Percentiles rank a stretch among this genome's conserved stretches.
These are phyloP conservation scores for Monosporozyma yasuniensis DNA, from an alignment of 805 yeast genomes.

Conservation along the genomic window DNA sequence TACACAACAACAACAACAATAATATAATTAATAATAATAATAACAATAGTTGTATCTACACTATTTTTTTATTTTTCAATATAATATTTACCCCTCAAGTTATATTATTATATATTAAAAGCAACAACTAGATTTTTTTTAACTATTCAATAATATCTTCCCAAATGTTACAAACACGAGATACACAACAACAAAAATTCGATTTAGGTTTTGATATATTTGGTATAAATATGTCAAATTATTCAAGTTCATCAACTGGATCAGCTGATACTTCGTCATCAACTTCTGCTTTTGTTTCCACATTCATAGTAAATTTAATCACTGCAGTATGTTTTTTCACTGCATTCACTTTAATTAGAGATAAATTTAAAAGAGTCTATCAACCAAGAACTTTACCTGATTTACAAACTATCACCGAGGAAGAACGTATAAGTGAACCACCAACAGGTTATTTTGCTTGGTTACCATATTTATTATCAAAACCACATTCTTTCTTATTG, in stretches of 20 bases:
- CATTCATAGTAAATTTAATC: constrained; percentile 61
- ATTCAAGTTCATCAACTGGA: constrained; percentile 2
- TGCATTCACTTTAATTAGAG: constrained; percentile 55
- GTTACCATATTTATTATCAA: constrained; percentile 41
- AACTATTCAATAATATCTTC: no score
- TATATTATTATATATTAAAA: no score
- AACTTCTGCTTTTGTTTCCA: constrained; percentile 66
- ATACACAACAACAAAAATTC: not conserved
- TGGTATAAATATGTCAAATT: not conserved
- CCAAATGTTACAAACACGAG: not conserved
- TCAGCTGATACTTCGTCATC: constrained; percentile 38
- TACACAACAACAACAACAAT: not conserved
- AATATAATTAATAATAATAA: no score
- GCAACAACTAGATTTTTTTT: no score
- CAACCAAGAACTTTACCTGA: constrained; percentile 60
- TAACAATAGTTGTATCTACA: no score
- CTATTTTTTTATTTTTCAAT: no score
- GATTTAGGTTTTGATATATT: constrained; percentile 1
- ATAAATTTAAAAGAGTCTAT: constrained; percentile 60
- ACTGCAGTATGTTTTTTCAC: constrained; percentile 47
- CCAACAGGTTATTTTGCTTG: constrained; percentile 56
- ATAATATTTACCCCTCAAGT: no score
- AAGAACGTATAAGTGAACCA: constrained; percentile 54
- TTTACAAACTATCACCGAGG: constrained; percentile 30
- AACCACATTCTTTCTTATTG: constrained; percentile 53